Conservation (phyloP, 768 basidiomycete species). For the Xerocomellus chrysenteron region DNA sequence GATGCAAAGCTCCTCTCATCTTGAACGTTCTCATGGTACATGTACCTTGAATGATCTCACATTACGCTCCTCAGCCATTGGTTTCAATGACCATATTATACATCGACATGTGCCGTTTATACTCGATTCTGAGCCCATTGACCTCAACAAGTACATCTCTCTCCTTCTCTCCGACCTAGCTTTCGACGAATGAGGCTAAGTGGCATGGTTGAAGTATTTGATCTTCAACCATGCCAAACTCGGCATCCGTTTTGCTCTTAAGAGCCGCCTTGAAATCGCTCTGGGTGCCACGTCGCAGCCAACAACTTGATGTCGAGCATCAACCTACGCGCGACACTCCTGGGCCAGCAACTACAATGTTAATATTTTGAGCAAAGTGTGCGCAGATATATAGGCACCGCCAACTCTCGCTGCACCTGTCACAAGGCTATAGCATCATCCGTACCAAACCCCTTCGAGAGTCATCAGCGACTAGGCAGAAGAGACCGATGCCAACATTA, state of each 20-base stretch:
- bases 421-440: not conserved
- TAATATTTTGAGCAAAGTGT: too few species aligned
- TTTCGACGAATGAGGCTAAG: not conserved
- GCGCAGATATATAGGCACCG: not conserved
- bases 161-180: not conserved
- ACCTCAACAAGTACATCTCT: conserved; percentile 1
- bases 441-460: too few species aligned
- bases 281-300: too few species aligned
- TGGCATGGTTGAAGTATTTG: too few species aligned
- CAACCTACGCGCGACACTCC: conserved; percentile 18
- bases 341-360: not conserved
- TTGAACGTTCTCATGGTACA: conserved; percentile 1
- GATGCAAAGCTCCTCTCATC: conserved; percentile 52
- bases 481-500: too few species aligned
- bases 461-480: too few species aligned
- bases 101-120: not conserved
- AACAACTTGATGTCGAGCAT: not conserved
- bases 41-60: not conserved
- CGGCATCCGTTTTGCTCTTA: too few species aligned
- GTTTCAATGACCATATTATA: not conserved
- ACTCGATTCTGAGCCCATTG: not conserved
- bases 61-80: not conserved
- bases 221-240: too few species aligned
- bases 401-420: not conserved
- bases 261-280: too few species aligned